Evolutionary conservation across 805 yeast genomes (phyloP).

Genomic region (Pichia ethanolica): DNA sequence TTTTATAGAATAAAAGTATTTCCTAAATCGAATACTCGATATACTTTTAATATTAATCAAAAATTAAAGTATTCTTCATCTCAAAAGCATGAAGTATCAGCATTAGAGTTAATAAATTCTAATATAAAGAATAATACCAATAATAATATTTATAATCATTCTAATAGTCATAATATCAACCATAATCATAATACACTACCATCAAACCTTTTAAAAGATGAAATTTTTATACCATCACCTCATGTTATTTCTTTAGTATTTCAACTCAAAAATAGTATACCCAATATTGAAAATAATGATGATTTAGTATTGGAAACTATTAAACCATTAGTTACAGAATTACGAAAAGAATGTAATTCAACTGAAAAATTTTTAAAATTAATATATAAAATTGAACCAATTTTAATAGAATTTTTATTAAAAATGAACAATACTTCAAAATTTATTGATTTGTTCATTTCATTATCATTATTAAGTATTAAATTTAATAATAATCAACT

Average conservation of each 20-base stretch:
- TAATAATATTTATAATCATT: no score
- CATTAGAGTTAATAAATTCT: no score
- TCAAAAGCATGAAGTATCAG: no score
- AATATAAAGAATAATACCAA: no score
- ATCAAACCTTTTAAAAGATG: background rate
- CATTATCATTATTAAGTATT: background rate
- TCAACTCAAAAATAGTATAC: background rate
- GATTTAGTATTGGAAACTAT: background rate
- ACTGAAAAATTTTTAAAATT: background rate
- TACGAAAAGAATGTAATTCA: background rate
- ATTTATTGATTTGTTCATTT: conserved; percentile 1
- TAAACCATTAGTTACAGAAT: background rate
- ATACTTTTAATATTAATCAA: no score
- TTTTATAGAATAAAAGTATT: no score
- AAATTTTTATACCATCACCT: background rate
- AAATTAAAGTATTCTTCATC: no score
- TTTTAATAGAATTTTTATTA: background rate
- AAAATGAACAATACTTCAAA: background rate
- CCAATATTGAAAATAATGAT: background rate
- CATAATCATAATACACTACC: no score
- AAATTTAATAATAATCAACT: background rate
- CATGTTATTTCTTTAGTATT: background rate
- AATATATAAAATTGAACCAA: background rate
- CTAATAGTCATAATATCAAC: no score
- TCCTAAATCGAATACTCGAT: no score